Evolutionary conservation across 805 yeast genomes (phyloP), one percentile per base, ranked within the genome.

Genomic region (Teunomyces pallodes): DNA sequence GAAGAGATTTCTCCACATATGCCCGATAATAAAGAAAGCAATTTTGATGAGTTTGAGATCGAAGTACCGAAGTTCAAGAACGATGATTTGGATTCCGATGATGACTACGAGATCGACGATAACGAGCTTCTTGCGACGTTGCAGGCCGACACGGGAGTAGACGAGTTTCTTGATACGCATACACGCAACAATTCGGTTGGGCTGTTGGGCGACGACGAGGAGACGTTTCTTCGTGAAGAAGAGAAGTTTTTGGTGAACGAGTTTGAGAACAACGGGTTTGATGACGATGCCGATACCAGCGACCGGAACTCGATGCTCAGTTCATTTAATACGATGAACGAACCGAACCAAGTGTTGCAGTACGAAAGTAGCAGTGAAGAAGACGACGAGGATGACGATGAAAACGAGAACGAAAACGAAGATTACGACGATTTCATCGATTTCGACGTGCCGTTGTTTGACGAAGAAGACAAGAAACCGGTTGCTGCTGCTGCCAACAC

Each of bases 51-150:
- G 30, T 67, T 66, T 42, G 69, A 68, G 35, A 61, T 78, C 48
- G 77, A 69, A 49, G 84, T 79, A 3, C 85, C 84, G 12, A 76
- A 74, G 52, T 65, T 80, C 49, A 72, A 74, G 42, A 83, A 78
- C 24, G 72, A 69, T 26, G 79, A 72, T 42, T 55, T 71, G 38
- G 69, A 68, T 48, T 80, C 86, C 0, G 90, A 83, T 48, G 89
- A 81, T 9, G 91, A 83, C 57, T 83, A 84, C 55, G 84, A 79
- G 54, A 74, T 79, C 50, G 84, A 74, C 55, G 79, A 74, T 53
- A 72, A 74, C 51, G 79, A 72, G 50, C 58, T 74, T 29, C 59
- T 74, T 38, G 79, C 78, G 13, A 75, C 79, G 2, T 59, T 75
- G 30, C 77, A 75, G 52, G 79, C 76, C 1, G 80, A 75, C 47